A percentile compares a stretch with the other conserved stretches of the same genome.
Conservation (phyloP, 148 eudicot genomes). For the Rhododendron molle region DNA sequence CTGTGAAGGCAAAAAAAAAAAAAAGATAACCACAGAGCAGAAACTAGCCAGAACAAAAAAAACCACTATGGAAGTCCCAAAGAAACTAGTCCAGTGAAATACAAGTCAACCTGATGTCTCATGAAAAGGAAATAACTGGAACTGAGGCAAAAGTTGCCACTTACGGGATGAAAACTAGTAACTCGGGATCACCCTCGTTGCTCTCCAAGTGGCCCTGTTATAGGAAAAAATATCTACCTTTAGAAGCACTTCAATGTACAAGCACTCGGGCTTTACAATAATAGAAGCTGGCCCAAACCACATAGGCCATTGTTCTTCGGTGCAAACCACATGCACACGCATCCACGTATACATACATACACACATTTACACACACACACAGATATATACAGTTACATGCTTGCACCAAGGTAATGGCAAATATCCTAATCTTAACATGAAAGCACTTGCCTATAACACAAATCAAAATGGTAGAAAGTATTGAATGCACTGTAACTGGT, state of each 20-base stretch:
- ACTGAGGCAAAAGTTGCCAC: conserved; percentile 21
- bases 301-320: background rate
- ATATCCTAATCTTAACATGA: background rate
- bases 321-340: background rate
- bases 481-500: background rate
- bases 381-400: background rate
- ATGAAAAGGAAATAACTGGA: conserved; percentile 3
- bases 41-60: background rate
- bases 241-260: background rate
- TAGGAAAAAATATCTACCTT: conserved; percentile 10
- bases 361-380: too few species aligned
- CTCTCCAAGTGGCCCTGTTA: conserved; percentile 85
- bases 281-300: background rate
- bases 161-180: conserved; percentile 92
- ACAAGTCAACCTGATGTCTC: conserved; percentile 2
- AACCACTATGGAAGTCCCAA: background rate
- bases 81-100: background rate
- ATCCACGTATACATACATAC: background rate
- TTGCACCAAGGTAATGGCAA: background rate
- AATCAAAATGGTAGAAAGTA: background rate
- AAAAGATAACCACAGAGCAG: background rate
- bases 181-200: conserved; percentile 95
- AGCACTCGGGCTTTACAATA: background rate
- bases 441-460: background rate
- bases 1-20: background rate